phyloP scores from a whole-genome alignment of 495 filamentous ascomycete species.

The Podospora pseudopauciseta region DNA sequence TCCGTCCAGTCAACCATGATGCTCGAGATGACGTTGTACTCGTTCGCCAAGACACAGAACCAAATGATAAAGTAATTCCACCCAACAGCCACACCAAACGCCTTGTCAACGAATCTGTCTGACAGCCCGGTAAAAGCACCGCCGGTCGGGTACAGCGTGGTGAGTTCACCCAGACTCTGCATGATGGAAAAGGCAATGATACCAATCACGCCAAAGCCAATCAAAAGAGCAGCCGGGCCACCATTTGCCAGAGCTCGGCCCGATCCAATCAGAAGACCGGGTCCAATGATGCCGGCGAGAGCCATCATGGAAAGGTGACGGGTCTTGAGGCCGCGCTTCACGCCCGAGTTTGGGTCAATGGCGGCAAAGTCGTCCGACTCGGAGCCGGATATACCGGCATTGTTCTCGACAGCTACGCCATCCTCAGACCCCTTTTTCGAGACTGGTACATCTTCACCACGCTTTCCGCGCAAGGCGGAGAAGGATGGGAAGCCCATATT shows the following conservation, averaged over 20 bases:
- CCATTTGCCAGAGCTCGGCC: constrained; percentile 59
- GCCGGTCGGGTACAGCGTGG: constrained; percentile 56
- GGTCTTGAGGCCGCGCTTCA: constrained; percentile 59
- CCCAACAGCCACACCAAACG: constrained; percentile 80
- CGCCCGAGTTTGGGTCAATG: constrained; percentile 47
- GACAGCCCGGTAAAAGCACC: constrained; percentile 59
- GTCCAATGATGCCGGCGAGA: constrained; percentile 55
- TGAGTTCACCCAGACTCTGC: constrained; percentile 24
- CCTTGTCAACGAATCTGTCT: constrained; percentile 68
- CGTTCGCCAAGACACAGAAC: constrained; percentile 55
- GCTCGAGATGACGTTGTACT: constrained; percentile 57
- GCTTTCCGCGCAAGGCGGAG: background rate
- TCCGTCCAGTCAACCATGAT: constrained; percentile 59
- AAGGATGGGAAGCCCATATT: constrained; percentile 3
- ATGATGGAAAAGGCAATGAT: constrained; percentile 60
- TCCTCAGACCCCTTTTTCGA: background rate
- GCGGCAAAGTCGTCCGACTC: constrained; percentile 38
- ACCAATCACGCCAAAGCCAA: constrained; percentile 64
- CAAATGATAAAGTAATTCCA: constrained; percentile 75
- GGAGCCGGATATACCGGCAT: constrained; percentile 10
- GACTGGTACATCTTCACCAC: background rate
- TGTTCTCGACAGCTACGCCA: constrained; percentile 1
- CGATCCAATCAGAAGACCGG: constrained; percentile 54
- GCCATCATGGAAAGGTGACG: constrained; percentile 73
- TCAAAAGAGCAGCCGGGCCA: constrained; percentile 60